These are phyloP conservation scores for Penicillium hordei DNA, from an alignment of 2,329 filamentous ascomycete species.

Conservation along the genomic window DNA sequence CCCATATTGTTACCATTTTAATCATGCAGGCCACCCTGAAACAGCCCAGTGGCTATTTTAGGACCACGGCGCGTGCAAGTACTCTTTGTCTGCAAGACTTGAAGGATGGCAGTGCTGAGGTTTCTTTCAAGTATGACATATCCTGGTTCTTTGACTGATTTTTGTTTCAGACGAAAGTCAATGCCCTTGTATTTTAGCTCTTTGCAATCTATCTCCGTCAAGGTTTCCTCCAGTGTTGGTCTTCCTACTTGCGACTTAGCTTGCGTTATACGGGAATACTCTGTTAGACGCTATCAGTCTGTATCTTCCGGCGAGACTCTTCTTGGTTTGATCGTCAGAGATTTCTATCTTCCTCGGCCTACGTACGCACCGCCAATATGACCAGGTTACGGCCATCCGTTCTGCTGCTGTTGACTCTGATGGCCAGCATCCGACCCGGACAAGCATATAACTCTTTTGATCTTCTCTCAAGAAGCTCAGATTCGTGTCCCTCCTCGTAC, in stretches of 20 bases:
- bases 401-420: constrained; percentile 26
- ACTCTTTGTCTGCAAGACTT: constrained; percentile 24
- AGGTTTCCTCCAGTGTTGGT: constrained; percentile 1
- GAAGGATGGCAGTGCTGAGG: constrained; percentile 7
- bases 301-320: background rate
- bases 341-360: background rate
- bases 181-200: constrained; percentile 14
- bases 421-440: constrained; percentile 24
- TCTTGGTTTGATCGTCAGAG: background rate
- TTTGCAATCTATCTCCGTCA: constrained; percentile 1
- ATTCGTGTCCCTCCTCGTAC: constrained; percentile 36
- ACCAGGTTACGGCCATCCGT: constrained; percentile 15
- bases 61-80: constrained; percentile 34
- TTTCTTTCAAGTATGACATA: constrained; percentile 9
- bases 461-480: constrained; percentile 25
- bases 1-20: constrained; percentile 9
- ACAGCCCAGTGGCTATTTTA: constrained; percentile 28
- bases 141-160: constrained; percentile 11
- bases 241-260: background rate
- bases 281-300: background rate
- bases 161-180: constrained; percentile 15
- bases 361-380: constrained; percentile 16
- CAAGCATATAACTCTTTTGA: constrained; percentile 17
- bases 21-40: constrained; percentile 27
- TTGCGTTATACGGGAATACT: constrained; percentile 4